Evolutionary conservation across 108 stramenopile species (phyloP).

Genomic region (Aurantiochytrium sp.): DNA sequence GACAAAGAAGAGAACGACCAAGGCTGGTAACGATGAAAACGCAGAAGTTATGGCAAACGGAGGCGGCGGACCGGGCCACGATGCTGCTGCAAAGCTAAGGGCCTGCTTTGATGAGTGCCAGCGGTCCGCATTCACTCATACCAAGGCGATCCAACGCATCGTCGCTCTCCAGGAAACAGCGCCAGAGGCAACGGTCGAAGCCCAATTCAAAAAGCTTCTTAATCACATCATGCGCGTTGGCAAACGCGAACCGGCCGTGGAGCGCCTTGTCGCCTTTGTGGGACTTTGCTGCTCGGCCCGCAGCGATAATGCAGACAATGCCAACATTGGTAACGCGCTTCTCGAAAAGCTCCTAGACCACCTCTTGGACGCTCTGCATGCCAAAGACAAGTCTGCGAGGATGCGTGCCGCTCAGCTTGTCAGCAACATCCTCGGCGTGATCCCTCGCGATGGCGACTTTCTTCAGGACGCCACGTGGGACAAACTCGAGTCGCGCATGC

Average conservation of each 20-base stretch:
- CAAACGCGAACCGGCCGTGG: not conserved
- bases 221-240: not conserved
- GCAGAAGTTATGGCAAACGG: not conserved
- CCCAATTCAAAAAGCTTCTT: not conserved
- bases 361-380: not conserved
- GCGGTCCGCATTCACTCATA: not conserved
- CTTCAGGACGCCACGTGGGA: not conserved
- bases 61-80: not conserved
- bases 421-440: not conserved
- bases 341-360: not conserved
- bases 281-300: not conserved
- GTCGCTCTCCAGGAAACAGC: not conserved
- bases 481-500: not conserved
- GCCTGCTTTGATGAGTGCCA: not conserved
- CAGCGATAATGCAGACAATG: not conserved
- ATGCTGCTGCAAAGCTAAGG: not conserved
- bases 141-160: not conserved
- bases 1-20: no score
- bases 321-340: not conserved
- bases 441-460: not conserved
- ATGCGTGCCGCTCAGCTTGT: not conserved
- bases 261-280: not conserved
- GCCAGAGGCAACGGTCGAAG: not conserved
- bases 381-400: not conserved
- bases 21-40: not conserved